A percentile compares a stretch with the other conserved stretches of the same genome.
Evolutionary conservation across 192 early-diverging fungal species (phyloP).

Genomic region (Mortierella alpina): DNA sequence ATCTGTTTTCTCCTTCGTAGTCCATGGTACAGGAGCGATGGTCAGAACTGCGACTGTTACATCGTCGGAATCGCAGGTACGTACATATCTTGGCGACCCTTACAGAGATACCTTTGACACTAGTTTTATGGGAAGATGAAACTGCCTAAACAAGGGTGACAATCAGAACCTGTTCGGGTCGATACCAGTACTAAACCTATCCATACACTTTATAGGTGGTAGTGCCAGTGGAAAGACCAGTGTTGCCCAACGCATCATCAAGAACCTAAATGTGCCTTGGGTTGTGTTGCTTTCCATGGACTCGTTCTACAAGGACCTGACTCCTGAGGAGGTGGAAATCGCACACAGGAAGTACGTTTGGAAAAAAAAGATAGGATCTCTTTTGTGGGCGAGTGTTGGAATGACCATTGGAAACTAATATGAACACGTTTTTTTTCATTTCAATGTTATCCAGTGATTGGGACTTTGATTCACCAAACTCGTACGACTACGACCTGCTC

Average conservation of each 20-base stretch:
- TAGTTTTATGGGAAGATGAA: not conserved
- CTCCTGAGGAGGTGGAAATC: constrained; percentile 72
- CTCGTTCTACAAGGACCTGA: constrained; percentile 92
- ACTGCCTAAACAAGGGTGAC: not conserved
- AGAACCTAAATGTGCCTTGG: constrained; percentile 82
- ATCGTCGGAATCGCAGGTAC: constrained; percentile 81
- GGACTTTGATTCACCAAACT: constrained; percentile 94
- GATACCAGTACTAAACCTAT: not conserved
- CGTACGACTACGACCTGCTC: constrained; percentile 87
- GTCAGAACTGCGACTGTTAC: constrained; percentile 72
- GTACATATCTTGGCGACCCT: not conserved
- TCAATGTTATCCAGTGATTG: constrained; percentile 68
- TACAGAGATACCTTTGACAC: not conserved
- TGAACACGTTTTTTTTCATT: not conserved
- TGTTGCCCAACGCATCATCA: constrained; percentile 79
- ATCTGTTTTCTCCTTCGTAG: constrained; percentile 15
- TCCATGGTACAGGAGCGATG: constrained; percentile 66
- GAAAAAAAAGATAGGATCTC: not conserved
- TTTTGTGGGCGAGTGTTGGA: not conserved
- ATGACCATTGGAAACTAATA: not conserved
- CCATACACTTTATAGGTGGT: constrained; percentile 58
- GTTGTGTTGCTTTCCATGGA: constrained; percentile 96
- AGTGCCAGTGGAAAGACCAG: constrained; percentile 90
- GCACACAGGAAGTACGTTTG: constrained; percentile 57
- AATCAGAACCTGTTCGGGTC: not conserved